Conservation (phyloP, 371 early-diverging fungal species). For the Actinomucor elegans region DNA sequence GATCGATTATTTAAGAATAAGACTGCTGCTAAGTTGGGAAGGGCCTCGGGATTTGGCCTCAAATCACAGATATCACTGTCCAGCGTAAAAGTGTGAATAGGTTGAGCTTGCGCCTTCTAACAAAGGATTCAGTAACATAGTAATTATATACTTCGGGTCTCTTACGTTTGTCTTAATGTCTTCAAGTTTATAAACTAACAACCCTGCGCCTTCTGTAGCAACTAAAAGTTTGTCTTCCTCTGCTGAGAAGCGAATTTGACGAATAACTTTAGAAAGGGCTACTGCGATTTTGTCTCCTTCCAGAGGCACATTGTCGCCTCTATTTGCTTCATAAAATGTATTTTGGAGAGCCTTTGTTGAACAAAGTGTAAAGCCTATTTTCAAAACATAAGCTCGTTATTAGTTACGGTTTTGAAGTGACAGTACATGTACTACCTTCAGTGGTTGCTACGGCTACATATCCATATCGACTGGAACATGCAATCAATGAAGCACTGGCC, state of each 20-base stretch:
- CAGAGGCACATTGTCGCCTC: conserved; percentile 20
- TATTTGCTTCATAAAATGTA: conserved; percentile 24
- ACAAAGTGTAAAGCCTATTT: conserved; percentile 39
- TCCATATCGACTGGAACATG: conserved; percentile 36
- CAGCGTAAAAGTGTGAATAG: conserved; percentile 15
- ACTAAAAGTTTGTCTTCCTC: conserved; percentile 31
- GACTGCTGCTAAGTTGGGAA: conserved; percentile 34
- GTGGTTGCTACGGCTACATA: conserved; percentile 40
- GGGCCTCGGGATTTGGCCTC: conserved; percentile 43
- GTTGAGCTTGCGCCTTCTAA: conserved; percentile 24
- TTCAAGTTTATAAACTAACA: conserved; percentile 29
- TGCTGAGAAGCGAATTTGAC: conserved; percentile 35
- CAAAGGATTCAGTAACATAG: neutral
- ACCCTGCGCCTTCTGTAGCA: conserved; percentile 15
- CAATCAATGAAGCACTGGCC: conserved; percentile 33
- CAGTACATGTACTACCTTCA: conserved; percentile 21
- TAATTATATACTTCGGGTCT: neutral
- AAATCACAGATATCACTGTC: conserved; percentile 30
- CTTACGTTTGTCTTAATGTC: conserved; percentile 33
- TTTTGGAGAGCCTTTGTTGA: conserved; percentile 27
- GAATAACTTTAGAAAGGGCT: conserved; percentile 21
- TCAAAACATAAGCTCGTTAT: too few species aligned
- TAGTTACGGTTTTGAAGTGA: too few species aligned
- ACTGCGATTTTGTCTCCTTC: conserved; percentile 13
- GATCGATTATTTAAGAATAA: conserved; percentile 23